A percentile compares a stretch with the other conserved stretches of the same genome.
Conservation (phyloP, 2,329 filamentous ascomycete species). For the Chaetomiaceae sp. region DNA sequence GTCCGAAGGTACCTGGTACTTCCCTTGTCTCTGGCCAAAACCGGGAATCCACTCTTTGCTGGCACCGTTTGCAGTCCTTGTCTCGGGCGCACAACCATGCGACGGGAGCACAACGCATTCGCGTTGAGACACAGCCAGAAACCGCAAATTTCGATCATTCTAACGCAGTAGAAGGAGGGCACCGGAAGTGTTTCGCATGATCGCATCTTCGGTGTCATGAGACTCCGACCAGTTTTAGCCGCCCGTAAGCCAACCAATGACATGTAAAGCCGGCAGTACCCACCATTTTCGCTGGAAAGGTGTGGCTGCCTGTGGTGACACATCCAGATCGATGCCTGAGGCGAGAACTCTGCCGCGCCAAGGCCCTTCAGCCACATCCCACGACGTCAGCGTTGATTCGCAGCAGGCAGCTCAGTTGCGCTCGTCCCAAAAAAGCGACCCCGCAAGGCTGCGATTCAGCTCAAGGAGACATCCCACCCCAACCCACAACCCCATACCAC, state of each 20-base stretch:
- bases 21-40: background rate
- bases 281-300: background rate
- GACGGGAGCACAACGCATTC: background rate
- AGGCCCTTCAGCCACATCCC: constrained; percentile 15
- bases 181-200: constrained; percentile 6
- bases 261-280: background rate
- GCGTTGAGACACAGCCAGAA: background rate
- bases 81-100: background rate
- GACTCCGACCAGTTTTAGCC: constrained; percentile 5
- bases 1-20: background rate
- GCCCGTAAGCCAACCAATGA: constrained; percentile 10
- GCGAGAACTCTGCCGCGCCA: background rate
- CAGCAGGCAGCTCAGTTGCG: constrained; percentile 2
- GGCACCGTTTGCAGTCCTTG: background rate
- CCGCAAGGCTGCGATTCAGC: constrained; percentile 28
- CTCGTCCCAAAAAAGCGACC: constrained; percentile 15
- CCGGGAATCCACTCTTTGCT: background rate
- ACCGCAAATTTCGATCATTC: background rate
- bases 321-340: background rate
- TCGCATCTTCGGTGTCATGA: constrained; percentile 2
- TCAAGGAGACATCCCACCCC: constrained; percentile 15
- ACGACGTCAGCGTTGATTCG: constrained; percentile 18
- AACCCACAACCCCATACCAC: background rate
- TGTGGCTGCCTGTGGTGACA: constrained; percentile 26
- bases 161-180: background rate